Evolutionary conservation across 2,329 filamentous ascomycete genomes (phyloP).

Genomic region (Monosporascus sp.): DNA sequence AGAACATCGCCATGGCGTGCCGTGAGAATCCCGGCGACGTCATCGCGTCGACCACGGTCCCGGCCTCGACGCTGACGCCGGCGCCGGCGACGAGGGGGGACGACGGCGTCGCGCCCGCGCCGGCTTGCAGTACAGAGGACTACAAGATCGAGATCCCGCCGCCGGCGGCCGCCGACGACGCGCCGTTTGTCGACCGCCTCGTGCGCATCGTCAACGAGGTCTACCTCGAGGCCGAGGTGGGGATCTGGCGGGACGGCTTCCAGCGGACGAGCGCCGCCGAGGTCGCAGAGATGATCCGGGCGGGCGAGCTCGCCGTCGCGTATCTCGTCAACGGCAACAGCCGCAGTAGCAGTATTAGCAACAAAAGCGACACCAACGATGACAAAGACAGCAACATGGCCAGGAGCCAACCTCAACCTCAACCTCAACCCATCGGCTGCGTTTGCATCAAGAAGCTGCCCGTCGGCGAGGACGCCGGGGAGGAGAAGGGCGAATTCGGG

Average conservation of each 20-base stretch:
- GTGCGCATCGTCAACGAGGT: slow-evolving; percentile 15
- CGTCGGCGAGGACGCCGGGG: neutral
- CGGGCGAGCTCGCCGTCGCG: slow-evolving; percentile 18
- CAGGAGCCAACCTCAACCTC: too few relatives aligned
- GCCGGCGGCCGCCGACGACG: slow-evolving; percentile 10
- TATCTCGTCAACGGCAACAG: slow-evolving; percentile 1
- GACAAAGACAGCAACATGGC: too few relatives aligned
- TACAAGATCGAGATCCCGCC: slow-evolving; percentile 12
- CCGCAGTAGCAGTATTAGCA: neutral
- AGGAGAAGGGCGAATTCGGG: slow-evolving; percentile 19
- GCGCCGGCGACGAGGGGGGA: neutral
- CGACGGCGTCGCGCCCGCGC: neutral
- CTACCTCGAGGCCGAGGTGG: slow-evolving; percentile 54
- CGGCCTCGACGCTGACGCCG: slow-evolving; percentile 7
- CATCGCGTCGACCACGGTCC: slow-evolving; percentile 6
- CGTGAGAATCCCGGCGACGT: neutral
- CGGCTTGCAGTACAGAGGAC: neutral
- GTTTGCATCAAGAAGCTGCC: slow-evolving; percentile 14
- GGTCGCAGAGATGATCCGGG: slow-evolving; percentile 13
- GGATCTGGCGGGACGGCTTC: slow-evolving; percentile 28
- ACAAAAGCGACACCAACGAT: neutral
- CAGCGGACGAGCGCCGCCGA: slow-evolving; percentile 16
- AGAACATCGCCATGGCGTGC: neutral
- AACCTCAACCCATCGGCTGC: slow-evolving; percentile 15
- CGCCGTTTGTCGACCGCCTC: slow-evolving; percentile 7